A percentile compares a stretch with the other conserved stretches of the same genome.
These are phyloP conservation scores for Eurotiales sp. DNA, from an alignment of 2,329 filamentous ascomycete genomes.

Conservation along the genomic window DNA sequence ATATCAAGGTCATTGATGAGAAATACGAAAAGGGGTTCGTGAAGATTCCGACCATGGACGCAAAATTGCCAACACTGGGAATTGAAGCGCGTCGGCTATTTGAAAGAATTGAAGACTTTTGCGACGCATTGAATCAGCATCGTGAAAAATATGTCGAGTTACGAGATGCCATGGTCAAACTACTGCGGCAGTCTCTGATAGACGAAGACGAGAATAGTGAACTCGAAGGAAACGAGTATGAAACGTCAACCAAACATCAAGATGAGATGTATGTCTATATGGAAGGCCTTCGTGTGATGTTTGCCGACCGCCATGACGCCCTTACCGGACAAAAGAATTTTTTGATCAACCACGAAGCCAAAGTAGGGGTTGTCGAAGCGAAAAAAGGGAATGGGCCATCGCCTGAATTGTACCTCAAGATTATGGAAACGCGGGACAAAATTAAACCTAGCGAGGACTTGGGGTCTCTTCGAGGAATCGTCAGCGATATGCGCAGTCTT, in stretches of 20 bases:
- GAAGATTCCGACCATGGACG: constrained; percentile 58
- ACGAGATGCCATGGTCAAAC: constrained; percentile 67
- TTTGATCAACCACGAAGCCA: constrained; percentile 70
- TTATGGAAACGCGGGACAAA: constrained; percentile 45
- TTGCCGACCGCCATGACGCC: constrained; percentile 73
- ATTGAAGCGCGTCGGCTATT: constrained; percentile 68
- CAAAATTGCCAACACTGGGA: constrained; percentile 55
- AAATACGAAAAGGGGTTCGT: constrained; percentile 51
- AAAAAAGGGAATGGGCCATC: constrained; percentile 64
- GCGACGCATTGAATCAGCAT: constrained; percentile 66
- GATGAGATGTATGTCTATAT: constrained; percentile 88
- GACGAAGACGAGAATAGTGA: constrained; percentile 76
- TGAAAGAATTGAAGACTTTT: constrained; percentile 63
- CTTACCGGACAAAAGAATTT: constrained; percentile 74
- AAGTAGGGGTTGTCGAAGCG: constrained; percentile 58
- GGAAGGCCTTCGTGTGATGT: constrained; percentile 67
- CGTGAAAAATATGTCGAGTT: constrained; percentile 67
- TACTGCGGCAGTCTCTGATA: constrained; percentile 70
- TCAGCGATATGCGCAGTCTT: constrained; percentile 66
- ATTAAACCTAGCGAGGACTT: constrained; percentile 46
- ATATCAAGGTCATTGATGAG: constrained; percentile 61
- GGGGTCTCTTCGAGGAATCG: constrained; percentile 65
- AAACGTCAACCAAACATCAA: constrained; percentile 79
- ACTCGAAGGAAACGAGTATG: constrained; percentile 83
- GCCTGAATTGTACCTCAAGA: constrained; percentile 57